Conservation (phyloP, 2,329 filamentous ascomycete species). For the Cladosporium sp. region DNA sequence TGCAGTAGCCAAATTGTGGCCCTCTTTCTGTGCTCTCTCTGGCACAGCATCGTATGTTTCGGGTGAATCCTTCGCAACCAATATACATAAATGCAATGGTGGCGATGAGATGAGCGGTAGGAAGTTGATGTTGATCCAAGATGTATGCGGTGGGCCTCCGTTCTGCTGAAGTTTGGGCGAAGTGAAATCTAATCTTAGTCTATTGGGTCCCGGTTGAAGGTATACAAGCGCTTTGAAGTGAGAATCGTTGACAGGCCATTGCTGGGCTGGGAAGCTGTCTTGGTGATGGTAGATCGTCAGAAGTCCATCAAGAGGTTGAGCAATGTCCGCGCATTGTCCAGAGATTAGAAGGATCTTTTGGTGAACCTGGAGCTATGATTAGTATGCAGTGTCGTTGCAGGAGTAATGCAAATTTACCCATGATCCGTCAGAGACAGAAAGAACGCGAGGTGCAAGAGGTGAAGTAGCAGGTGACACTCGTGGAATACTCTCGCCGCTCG, state of each 20-base stretch:
- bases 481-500: slow-evolving; percentile 32
- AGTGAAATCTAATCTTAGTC: slow-evolving; percentile 76
- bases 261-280: slow-evolving; percentile 75
- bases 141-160: slow-evolving; percentile 68
- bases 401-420: slow-evolving; percentile 59
- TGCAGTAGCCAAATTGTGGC: slow-evolving; percentile 74
- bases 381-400: not conserved
- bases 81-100: slow-evolving; percentile 82
- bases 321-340: slow-evolving; percentile 74
- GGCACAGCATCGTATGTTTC: slow-evolving; percentile 80
- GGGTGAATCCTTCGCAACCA: slow-evolving; percentile 83
- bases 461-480: slow-evolving; percentile 49
- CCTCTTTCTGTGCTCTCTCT: slow-evolving; percentile 70
- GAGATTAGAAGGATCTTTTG: slow-evolving; percentile 83
- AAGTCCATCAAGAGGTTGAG: slow-evolving; percentile 69
- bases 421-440: slow-evolving; percentile 74
- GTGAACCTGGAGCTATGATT: slow-evolving; percentile 60
- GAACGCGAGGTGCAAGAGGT: slow-evolving; percentile 73
- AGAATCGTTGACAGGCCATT: slow-evolving; percentile 83
- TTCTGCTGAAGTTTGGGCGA: slow-evolving; percentile 74
- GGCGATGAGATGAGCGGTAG: slow-evolving; percentile 73
- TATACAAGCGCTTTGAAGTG: slow-evolving; percentile 90
- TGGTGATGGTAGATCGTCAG: slow-evolving; percentile 77
- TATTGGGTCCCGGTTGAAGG: slow-evolving; percentile 86
- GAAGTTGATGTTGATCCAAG: slow-evolving; percentile 80